phyloP scores from a whole-genome alignment of 345 rosid genomes.

The Clausena lansium region DNA sequence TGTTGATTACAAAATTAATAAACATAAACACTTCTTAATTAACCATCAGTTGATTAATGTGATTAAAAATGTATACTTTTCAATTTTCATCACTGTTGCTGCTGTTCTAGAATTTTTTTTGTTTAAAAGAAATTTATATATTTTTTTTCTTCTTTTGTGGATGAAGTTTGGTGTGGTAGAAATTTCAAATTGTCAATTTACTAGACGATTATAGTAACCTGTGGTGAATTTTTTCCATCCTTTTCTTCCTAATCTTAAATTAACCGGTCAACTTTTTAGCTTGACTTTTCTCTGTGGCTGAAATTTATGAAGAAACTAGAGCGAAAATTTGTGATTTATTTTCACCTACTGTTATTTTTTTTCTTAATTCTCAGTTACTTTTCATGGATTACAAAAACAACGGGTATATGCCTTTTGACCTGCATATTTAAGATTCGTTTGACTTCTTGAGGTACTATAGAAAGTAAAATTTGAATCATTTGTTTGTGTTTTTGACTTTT shows the following conservation, averaged over 20 bases:
- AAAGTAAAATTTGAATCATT: neutral
- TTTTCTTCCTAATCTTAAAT: neutral
- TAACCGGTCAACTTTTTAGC: neutral
- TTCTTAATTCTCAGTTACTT: neutral
- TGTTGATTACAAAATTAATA: neutral
- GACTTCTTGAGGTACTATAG: neutral
- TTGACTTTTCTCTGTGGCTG: neutral
- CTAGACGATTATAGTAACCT: neutral
- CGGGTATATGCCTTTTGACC: neutral
- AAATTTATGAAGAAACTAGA: neutral
- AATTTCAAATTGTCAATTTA: neutral
- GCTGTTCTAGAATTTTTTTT: neutral
- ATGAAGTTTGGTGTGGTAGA: neutral
- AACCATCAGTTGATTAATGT: neutral
- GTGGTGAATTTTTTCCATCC: neutral
- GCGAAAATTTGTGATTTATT: neutral
- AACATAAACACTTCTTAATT: neutral
- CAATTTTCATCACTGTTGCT: neutral
- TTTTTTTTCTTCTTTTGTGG: neutral
- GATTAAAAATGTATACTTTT: neutral
- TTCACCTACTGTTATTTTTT: neutral
- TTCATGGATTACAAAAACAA: neutral
- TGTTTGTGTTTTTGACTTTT: slow-evolving; percentile 6
- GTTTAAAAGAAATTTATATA: no score
- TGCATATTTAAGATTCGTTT: neutral